Evolutionary conservation across 306 rosid genomes (phyloP), one percentile per base, ranked within the genome.

Genomic region (Citrullus colocynthis): DNA sequence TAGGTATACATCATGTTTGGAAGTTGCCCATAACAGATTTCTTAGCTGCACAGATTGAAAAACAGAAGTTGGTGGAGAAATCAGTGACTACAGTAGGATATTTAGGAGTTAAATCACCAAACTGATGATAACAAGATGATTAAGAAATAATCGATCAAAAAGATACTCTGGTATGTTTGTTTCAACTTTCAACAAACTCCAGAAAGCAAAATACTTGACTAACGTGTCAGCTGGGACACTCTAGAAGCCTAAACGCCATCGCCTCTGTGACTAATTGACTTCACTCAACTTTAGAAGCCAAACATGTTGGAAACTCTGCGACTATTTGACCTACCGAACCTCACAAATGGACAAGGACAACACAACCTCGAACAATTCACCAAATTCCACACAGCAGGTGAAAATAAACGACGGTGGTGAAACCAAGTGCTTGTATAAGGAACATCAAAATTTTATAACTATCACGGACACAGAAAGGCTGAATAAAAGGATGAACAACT

Each of bases 1-100:
- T 57, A 95, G 88, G 84, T 92, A 95, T 24, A 89, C 93, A 83
- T 95, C 98, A 73, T 95, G 97, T 89, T 95, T 95, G 51, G 97
- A 89, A 64, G 97, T 95, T 44, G 98, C 91, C 96, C 97, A 92
- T 83, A 92, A 74, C 86, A 95, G 81, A 85, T 90, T 92, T 82
- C 97, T 86, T 78, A 95, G 91, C 98, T 95, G 83, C 94, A 81
- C 39, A 39, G 42, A 71, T 30, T 77, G 74, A 84, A 54, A 71
- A 65, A 49, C 76, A 80, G 72, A 77, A 73, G 71, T 56, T 52
- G 54, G 57, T 16, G 69, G 60, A 76, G 70, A 69, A 82, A 83
- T 87, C 86, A 86, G 79, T 21, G 80, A 78, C 52, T 59, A n/a
- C 36, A 55, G 57, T 67, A n/a, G 32, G 55, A 69, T 69, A n/a